Evolutionary conservation across 176 grass and related monocot genomes (phyloP).

Genomic region (Avena insularis): DNA sequence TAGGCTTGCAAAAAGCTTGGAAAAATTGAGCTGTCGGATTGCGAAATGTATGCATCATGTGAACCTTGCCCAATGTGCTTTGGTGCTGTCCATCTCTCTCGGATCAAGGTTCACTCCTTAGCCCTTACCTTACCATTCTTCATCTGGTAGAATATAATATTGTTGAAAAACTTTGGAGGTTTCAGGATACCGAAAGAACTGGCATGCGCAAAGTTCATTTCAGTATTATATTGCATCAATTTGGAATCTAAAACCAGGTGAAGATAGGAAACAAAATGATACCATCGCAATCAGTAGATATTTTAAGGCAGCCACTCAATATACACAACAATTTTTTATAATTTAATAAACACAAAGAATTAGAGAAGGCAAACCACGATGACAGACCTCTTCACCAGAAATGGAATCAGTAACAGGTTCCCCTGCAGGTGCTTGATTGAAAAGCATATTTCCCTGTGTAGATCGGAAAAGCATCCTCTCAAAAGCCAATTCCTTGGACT

Average conservation of each 20-base stretch:
- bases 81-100: constrained; percentile 93
- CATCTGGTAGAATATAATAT: background rate
- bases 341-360: constrained; percentile 30
- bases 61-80: constrained; percentile 99
- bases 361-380: constrained; percentile 45
- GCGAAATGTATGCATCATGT: constrained; percentile 94
- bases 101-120: constrained; percentile 67
- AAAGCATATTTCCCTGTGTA: constrained; percentile 96
- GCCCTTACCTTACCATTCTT: constrained; percentile 37
- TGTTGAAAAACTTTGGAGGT: constrained; percentile 26
- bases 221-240: constrained; percentile 7
- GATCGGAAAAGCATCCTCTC: constrained; percentile 97
- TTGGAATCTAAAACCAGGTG: background rate
- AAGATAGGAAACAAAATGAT: constrained; percentile 20
- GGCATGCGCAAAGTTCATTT: background rate
- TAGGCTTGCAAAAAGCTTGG: constrained; percentile 97
- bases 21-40: constrained; percentile 91
- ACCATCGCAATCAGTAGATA: constrained; percentile 21
- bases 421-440: constrained; percentile 86
- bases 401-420: constrained; percentile 88
- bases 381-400: constrained; percentile 93
- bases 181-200: constrained; percentile 14
- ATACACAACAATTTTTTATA: no score
- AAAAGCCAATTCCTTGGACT: constrained; percentile 92
- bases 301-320: background rate